A percentile compares a stretch with the other conserved stretches of the same genome.
phyloP scores from a whole-genome alignment of 257 asterid species.

The Nicotiana sylvestris region DNA sequence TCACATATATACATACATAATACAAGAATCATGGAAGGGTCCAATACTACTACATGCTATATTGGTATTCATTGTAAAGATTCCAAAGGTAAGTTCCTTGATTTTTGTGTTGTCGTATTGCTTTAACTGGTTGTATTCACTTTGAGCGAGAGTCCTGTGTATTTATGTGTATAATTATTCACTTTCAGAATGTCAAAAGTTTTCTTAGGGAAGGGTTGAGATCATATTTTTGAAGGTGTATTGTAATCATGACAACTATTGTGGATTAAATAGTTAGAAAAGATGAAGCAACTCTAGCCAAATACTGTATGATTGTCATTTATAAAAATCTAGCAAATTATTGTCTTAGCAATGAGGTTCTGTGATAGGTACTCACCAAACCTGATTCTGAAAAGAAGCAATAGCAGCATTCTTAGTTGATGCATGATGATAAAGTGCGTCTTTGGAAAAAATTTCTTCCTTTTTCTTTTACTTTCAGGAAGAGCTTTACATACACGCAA shows the following conservation, averaged over 20 bases:
- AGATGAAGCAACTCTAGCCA: neutral
- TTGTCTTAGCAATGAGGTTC: neutral
- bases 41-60: too few species aligned
- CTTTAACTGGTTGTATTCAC: too few species aligned
- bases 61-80: too few species aligned
- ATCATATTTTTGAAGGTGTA: neutral
- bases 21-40: too few species aligned
- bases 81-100: too few species aligned
- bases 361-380: neutral
- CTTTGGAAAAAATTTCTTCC: neutral
- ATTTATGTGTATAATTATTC: too few species aligned
- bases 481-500: neutral
- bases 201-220: conserved; percentile 3
- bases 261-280: neutral
- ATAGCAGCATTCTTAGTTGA: neutral
- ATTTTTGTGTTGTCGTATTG: too few species aligned
- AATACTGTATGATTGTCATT: neutral
- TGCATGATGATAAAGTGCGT: neutral
- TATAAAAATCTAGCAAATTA: neutral
- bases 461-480: neutral
- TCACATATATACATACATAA: too few species aligned
- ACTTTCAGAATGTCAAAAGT: neutral
- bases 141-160: too few species aligned
- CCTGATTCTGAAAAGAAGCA: neutral
- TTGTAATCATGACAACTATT: neutral